Base-by-base conservation (phyloP, 2,329 filamentous ascomycete genomes). In the Ascosphaera aggregata region DNA sequence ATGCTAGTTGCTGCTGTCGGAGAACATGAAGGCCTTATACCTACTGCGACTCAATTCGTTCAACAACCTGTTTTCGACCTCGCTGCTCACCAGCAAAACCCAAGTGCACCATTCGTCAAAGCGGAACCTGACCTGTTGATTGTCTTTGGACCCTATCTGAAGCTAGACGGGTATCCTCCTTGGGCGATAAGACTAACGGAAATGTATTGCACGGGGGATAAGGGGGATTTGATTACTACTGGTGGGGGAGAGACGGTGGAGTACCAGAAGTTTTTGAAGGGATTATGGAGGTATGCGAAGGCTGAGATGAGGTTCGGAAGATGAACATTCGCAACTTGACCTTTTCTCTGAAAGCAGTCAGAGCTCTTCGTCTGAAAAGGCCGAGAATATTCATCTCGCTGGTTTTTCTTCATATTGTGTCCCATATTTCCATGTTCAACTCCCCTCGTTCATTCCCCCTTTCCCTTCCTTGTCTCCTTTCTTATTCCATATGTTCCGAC, bases 151-250 rank as follows among this genome's bases (percentile, higher is more conserved):
- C 80, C 85, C 3, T 72, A 74, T 38, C 73, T 95, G 40, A 76
- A 84, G 53, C 60, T 98, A 35, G 76, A 82, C 40, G 84, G 89
- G 8, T 98, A 95, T 54, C 89, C 89, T 8, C 89, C 89, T 1
- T 98, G 89, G 89, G 89, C 94, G 59, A 70, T 95, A 44, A 71
- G 89, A 34, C 62, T 98, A 52, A 94, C 85, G 0, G 89, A 98
- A 64, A 94, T 98, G 42, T 94, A 85, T 53, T 71, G 63, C 54
- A 69, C 69, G 2, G 59, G 61, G 4, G 54, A 59, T 42, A 58
- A 54, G 37, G 54, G 48, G 34, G 55, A 54, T 37, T 50, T 50
- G 19, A 45, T 54, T 30, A 52, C 49, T 17, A 58, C 55, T 0
- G 54, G 52, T 40, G 53, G 53, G 3, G 48, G 49, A 30, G 59